These are phyloP conservation scores for Sporisorium reilianum DNA, from an alignment of 1,284 basidiomycete species.

Conservation along the genomic window DNA sequence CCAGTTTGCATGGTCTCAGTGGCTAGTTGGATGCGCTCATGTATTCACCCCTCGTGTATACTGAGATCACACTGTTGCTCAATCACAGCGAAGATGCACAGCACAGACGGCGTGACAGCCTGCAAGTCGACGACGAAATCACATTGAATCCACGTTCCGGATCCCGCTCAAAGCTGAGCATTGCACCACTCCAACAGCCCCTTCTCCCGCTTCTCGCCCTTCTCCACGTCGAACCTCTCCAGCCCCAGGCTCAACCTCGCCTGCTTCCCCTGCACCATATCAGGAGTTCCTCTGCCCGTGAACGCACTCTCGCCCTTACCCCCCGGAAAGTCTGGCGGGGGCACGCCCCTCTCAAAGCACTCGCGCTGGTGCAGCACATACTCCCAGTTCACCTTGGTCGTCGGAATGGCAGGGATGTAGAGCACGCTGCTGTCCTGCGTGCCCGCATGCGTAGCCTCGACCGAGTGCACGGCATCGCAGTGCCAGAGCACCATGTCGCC, in stretches of 20 bases:
- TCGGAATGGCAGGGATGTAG: conserved; percentile 82
- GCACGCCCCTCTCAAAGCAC: conserved; percentile 74
- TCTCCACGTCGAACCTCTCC: conserved; percentile 15
- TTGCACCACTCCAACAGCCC: conserved; percentile 45
- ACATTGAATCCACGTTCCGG: too few relatives aligned
- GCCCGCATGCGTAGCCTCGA: conserved; percentile 77
- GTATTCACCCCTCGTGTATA: neutral
- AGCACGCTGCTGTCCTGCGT: conserved; percentile 78
- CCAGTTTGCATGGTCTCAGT: conserved; percentile 32
- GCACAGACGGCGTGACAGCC: too few relatives aligned
- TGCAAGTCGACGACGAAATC: too few relatives aligned
- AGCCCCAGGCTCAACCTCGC: conserved; percentile 33
- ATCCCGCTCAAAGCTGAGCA: conserved; percentile 27
- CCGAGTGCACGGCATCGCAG: conserved; percentile 80
- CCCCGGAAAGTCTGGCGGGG: conserved; percentile 81
- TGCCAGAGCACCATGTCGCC: conserved; percentile 88
- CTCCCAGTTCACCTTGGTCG: conserved; percentile 76
- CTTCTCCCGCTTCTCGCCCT: conserved; percentile 8
- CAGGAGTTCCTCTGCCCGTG: conserved; percentile 72
- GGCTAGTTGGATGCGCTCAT: conserved; percentile 2
- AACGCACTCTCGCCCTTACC: conserved; percentile 79
- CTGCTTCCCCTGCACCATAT: conserved; percentile 5
- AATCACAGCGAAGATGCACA: too few relatives aligned
- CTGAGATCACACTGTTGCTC: too few relatives aligned
- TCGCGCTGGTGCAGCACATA: conserved; percentile 77